A percentile compares a stretch with the other conserved stretches of the same genome.
Conservation (phyloP, 2,329 filamentous ascomycete species). For the Colletotrichum endophyticum region DNA sequence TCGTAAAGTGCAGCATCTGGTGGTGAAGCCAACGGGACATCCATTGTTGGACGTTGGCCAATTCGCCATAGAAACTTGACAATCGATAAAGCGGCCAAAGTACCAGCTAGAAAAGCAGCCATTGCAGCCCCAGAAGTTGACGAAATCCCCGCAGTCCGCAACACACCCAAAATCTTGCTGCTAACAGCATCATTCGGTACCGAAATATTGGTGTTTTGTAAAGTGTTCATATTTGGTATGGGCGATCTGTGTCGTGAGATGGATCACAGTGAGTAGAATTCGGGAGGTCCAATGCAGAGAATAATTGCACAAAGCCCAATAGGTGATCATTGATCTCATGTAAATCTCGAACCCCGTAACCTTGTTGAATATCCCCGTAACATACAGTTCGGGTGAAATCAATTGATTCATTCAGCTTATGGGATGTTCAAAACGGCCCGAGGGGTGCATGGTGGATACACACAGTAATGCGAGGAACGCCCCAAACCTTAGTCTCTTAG, state of each 20-base stretch:
- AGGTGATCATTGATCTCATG: neutral
- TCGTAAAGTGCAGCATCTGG: neutral
- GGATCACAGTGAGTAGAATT: too few species aligned
- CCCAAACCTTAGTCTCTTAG: neutral
- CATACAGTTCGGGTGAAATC: neutral
- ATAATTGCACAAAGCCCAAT: too few species aligned
- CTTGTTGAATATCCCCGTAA: neutral
- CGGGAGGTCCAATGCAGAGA: too few species aligned
- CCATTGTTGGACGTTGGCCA: slow-evolving; percentile 16
- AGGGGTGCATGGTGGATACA: neutral
- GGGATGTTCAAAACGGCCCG: neutral
- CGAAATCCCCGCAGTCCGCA: neutral
- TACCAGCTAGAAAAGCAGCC: neutral
- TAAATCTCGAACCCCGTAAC: neutral
- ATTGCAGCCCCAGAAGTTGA: neutral
- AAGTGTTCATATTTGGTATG: neutral
- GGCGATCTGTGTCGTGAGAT: neutral
- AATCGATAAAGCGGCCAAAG: neutral
- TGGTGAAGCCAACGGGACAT: neutral
- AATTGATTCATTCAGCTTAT: neutral
- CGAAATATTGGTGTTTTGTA: neutral
- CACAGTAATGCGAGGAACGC: neutral
- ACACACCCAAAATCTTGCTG: neutral
- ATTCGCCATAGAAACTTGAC: slow-evolving; percentile 10
- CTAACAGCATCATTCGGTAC: neutral